A percentile compares a stretch with the other conserved stretches of the same genome.
phyloP scores from a whole-genome alignment of 1,139 yeast species.

The Saccharomycopsis crataegensis region DNA sequence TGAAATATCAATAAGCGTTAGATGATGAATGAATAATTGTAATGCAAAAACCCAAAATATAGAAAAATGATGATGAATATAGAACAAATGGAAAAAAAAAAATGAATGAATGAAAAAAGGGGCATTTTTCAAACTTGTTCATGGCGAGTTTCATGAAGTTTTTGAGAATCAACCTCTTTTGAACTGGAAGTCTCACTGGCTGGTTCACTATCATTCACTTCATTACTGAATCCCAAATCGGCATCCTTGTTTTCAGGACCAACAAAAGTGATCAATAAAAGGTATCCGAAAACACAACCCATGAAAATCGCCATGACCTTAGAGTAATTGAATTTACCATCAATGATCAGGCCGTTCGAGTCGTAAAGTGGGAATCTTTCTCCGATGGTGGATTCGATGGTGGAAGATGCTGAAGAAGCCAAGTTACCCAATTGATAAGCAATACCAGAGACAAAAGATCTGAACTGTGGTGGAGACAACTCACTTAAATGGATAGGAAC shows the following conservation, averaged over 20 bases:
- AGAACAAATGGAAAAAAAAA: no score
- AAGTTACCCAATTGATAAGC: conserved; percentile 81
- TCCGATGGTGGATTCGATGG: conserved; percentile 73
- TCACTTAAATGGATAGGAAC: conserved; percentile 74
- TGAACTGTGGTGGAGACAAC: conserved; percentile 66
- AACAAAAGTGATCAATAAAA: conserved; percentile 47
- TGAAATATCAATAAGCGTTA: no score
- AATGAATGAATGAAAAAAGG: no score
- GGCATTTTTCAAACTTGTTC: no score
- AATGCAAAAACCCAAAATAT: no score
- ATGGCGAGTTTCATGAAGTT: no score
- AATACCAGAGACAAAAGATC: conserved; percentile 66
- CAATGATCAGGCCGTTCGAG: conserved; percentile 26
- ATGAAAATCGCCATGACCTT: conserved; percentile 76
- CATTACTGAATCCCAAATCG: background rate
- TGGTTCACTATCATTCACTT: background rate
- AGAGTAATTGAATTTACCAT: conserved; percentile 41
- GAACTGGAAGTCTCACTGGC: no score
- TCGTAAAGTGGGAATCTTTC: conserved; percentile 49
- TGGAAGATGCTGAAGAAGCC: conserved; percentile 75
- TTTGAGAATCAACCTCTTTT: no score
- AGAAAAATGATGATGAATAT: no score
- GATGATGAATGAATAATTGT: no score
- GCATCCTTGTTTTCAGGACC: conserved; percentile 66
- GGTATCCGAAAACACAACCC: conserved; percentile 67